Conservation (phyloP, 148 eudicot genomes). For the Arbutus unedo region DNA sequence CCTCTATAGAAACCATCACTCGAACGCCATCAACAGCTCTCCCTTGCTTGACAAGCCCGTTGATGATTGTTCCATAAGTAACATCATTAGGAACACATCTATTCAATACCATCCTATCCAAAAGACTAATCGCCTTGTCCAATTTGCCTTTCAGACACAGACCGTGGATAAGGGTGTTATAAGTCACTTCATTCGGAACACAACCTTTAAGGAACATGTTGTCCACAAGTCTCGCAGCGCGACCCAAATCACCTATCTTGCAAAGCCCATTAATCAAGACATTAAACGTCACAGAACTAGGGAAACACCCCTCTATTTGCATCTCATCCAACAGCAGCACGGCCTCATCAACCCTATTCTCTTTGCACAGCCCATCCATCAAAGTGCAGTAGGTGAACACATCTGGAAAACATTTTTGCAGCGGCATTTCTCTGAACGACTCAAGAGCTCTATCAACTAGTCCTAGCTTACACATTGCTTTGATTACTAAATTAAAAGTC, state of each 20-base stretch:
- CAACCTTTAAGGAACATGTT: slow-evolving; percentile 92
- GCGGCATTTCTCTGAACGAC: slow-evolving; percentile 64
- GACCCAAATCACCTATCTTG: slow-evolving; percentile 66
- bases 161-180: slow-evolving; percentile 84
- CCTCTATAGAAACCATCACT: slow-evolving; percentile 55
- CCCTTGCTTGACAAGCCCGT: slow-evolving; percentile 81
- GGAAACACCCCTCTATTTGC: slow-evolving; percentile 85
- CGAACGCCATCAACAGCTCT: slow-evolving; percentile 55
- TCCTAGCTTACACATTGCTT: slow-evolving; percentile 58
- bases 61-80: slow-evolving; percentile 81
- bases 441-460: slow-evolving; percentile 62
- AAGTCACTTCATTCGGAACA: slow-evolving; percentile 75
- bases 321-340: slow-evolving; percentile 87
- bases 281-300: slow-evolving; percentile 60
- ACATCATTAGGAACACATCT: slow-evolving; percentile 72
- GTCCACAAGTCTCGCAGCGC: slow-evolving; percentile 82
- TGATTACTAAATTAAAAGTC: slow-evolving; percentile 72
- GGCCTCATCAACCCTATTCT: slow-evolving; percentile 70
- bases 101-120: slow-evolving; percentile 63
- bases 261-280: slow-evolving; percentile 76
- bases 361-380: slow-evolving; percentile 93
- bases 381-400: slow-evolving; percentile 71
- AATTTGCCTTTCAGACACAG: slow-evolving; percentile 68
- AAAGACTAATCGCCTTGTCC: slow-evolving; percentile 72
- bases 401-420: slow-evolving; percentile 57